Evolutionary conservation across 345 rosid species (phyloP), one percentile per base, ranked within the genome.

Genomic region (Dimocarpus longan): DNA sequence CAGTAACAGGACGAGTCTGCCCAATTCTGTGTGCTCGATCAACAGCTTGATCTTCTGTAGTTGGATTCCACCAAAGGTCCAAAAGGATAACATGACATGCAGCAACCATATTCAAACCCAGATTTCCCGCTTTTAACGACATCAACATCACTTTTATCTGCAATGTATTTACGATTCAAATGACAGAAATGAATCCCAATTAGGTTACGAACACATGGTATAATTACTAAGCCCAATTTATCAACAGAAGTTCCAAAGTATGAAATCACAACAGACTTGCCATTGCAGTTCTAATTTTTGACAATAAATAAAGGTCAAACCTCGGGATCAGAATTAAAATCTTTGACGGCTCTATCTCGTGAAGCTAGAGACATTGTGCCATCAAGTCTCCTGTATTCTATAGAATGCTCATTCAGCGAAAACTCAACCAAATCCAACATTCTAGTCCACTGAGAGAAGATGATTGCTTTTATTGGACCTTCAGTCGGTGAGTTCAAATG

Each of bases 11-110:
- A 78, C 95, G 95, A 62, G 99, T 95, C 88, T 95, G 98, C 80
- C 99, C 99, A 80, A 95, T 95, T 82, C 99, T 92, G 87, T 93
- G 99, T 57, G 99, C 97, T 82, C 98, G 89, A 82, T 95, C 99
- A 71, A 95, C 79, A 81, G 99, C 98, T 86, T 95, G 97, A 86
- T 95, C 97, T 89, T 92, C 97, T 2, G 99, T 92, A 54, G 97
- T 90, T 76, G 99, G 99, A 86, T 95, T 95, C 99, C 98, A 95
- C 99, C 99, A 95, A 54, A 91, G 97, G 81, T 95, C 99, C 80
- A 95, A 83, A 83, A 95, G 93, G 79, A 95, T 89, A 76, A 95
- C 99, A 85, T 94, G 97, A 78, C 89, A 89, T 59, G 99, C 99
- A 79, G 99, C 97, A 26, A 92, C 96, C 99, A 95, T 95, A 77